phyloP scores from a whole-genome alignment of 495 filamentous ascomycete species.

The Penicillium fimorum region DNA sequence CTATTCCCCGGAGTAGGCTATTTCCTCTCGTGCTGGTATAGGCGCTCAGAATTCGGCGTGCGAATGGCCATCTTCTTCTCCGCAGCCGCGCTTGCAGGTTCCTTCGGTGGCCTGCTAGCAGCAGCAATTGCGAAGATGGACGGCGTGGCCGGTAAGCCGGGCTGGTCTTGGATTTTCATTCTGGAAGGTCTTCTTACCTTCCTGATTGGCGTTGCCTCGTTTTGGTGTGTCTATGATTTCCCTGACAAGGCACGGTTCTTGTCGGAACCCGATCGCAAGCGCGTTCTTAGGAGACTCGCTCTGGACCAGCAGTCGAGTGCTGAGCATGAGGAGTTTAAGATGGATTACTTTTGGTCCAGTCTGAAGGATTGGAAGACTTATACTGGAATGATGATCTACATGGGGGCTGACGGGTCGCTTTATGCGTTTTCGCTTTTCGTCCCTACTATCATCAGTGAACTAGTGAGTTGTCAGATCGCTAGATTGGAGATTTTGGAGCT shows the following conservation, averaged over 20 bases:
- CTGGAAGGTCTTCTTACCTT: constrained; percentile 72
- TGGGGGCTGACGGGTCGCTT: constrained; percentile 67
- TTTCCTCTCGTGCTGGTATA: constrained; percentile 87
- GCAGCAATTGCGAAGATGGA: constrained; percentile 56
- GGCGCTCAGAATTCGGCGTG: constrained; percentile 74
- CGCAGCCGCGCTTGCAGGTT: constrained; percentile 75
- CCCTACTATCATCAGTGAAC: constrained; percentile 74
- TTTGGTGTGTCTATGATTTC: constrained; percentile 89
- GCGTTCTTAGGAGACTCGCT: constrained; percentile 71
- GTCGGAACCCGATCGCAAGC: constrained; percentile 63
- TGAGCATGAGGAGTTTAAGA: constrained; percentile 76
- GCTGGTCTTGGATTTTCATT: constrained; percentile 74
- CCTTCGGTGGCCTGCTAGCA: constrained; percentile 64
- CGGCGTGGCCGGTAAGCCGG: constrained; percentile 58
- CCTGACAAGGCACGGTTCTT: constrained; percentile 81
- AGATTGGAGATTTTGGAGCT: constrained; percentile 22
- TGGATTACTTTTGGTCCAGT: constrained; percentile 70
- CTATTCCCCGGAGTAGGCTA: constrained; percentile 86
- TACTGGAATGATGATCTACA: constrained; percentile 71
- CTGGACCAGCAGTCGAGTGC: constrained; percentile 75
- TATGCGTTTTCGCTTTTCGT: constrained; percentile 93
- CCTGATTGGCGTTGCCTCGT: constrained; percentile 68
- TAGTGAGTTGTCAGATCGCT: constrained; percentile 27
- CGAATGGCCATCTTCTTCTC: constrained; percentile 82
- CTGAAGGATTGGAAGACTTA: constrained; percentile 89